Evolutionary conservation across 2,329 filamentous ascomycete genomes (phyloP), one percentile per base, ranked within the genome.

Genomic region (Cytospora piceicola): DNA sequence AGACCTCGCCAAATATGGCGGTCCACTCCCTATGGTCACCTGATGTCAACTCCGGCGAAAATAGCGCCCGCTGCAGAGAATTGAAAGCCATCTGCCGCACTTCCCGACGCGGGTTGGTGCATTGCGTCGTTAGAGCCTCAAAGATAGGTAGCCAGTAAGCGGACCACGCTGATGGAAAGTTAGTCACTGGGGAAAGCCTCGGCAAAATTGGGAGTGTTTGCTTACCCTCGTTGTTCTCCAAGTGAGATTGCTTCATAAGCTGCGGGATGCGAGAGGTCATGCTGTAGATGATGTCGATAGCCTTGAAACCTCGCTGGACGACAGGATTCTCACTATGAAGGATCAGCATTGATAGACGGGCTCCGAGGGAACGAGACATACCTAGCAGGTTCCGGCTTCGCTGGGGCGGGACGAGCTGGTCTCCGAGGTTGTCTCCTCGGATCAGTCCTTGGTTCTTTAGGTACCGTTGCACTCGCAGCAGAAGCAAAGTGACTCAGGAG

Each of bases 71-170:
- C 75, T 98, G 94, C 20, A 99, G 82, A 12, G 90, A 92, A 9
- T 90, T 88, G 71, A 98, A 92, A 1, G 95, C 93, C 73, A 96
- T 86, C 72, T 96, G 91, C 3, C 95, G 89, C 66, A 99, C 92
- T 72, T 97, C 94, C 63, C 94, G 90, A 74, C 93, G 97, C 0
- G 94, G 93, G 75, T 98, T 99, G 62, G 92, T 92, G 77, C 94
- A 97, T 78, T 99, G 95, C 5, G 88, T 88, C 3, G 91, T 95
- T 22, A 99, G 81, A 7, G 93, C 91, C 71, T 93, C 88, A 77
- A 99, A 95, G 30, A 99, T 93, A 1, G 94, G 95, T 17, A 94
- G 89, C 95, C 95, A 99, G 76, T 99, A 99, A 11, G 95, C 93
- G 59, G 93, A 93, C 95, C 95, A 99, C 17, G 95, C 95, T 91